phyloP scores from a whole-genome alignment of 495 filamentous ascomycete genomes.

The Cudoniella acicularis region DNA sequence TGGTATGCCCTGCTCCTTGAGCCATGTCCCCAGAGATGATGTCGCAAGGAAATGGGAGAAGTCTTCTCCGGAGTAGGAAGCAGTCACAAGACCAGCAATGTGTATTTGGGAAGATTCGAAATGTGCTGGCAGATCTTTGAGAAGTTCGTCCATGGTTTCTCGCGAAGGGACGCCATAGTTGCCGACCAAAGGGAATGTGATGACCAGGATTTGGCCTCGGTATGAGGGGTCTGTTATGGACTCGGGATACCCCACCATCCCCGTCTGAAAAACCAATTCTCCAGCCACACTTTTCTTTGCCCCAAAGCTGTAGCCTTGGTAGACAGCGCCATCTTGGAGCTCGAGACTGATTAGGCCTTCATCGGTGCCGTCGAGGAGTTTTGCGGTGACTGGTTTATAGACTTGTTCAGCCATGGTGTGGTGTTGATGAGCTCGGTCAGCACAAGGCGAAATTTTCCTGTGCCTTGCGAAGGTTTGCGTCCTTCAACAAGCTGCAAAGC shows the following conservation, averaged over 20 bases:
- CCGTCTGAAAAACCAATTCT: constrained; percentile 98
- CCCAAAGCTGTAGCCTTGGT: constrained; percentile 93
- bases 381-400: constrained; percentile 54
- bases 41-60: constrained; percentile 89
- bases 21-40: constrained; percentile 88
- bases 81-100: constrained; percentile 82
- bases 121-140: constrained; percentile 79
- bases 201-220: constrained; percentile 84
- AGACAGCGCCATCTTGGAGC: constrained; percentile 81
- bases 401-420: constrained; percentile 37
- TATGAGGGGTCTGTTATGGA: constrained; percentile 92
- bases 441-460: not conserved
- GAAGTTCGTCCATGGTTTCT: constrained; percentile 73
- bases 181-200: constrained; percentile 86
- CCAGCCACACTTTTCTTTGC: constrained; percentile 87
- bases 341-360: constrained; percentile 74
- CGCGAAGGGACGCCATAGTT: constrained; percentile 94
- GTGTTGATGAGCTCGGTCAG: no score
- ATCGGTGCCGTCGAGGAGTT: constrained; percentile 39
- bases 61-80: constrained; percentile 88
- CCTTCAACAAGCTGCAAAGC: not conserved
- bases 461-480: not conserved
- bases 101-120: constrained; percentile 93
- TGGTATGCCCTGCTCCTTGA: constrained; percentile 93
- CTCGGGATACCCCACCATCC: constrained; percentile 98